Evolutionary conservation across 2,329 filamentous ascomycete genomes (phyloP).

Genomic region (Xylaria sp.): DNA sequence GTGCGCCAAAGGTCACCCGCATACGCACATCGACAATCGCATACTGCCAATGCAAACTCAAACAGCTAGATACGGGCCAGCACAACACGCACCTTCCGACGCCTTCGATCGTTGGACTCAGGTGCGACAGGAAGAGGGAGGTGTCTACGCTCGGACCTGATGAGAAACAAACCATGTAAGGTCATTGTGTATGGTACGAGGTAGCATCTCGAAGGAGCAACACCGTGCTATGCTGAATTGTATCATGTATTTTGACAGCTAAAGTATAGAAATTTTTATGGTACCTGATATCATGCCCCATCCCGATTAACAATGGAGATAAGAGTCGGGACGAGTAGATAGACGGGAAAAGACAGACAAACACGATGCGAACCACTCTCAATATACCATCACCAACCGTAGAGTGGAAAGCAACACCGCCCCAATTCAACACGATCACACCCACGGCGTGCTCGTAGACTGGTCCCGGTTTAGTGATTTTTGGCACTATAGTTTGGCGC

Average conservation of each 20-base stretch:
- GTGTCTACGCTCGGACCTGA: background rate
- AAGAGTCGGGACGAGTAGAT: conserved; percentile 15
- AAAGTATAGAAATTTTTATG: conserved; percentile 39
- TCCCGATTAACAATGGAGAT: conserved; percentile 34
- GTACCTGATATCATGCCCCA: conserved; percentile 38
- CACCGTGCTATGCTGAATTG: background rate
- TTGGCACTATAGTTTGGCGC: conserved; percentile 7
- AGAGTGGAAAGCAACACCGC: conserved; percentile 41
- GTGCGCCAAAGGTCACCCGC: background rate
- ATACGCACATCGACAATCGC: too few species aligned
- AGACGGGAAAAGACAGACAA: conserved; percentile 33
- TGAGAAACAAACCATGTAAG: background rate
- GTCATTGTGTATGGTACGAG: background rate
- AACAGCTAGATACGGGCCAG: background rate
- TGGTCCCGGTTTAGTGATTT: conserved; percentile 4
- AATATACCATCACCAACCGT: conserved; percentile 40
- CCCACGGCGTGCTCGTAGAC: conserved; percentile 15
- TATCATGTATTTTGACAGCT: conserved; percentile 44
- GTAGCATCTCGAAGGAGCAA: background rate
- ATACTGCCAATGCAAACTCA: background rate
- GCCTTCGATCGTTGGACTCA: background rate
- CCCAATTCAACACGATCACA: conserved; percentile 37
- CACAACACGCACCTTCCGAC: background rate
- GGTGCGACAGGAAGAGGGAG: background rate
- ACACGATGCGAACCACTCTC: conserved; percentile 43